phyloP scores from a whole-genome alignment of 345 rosid species.

The Mercurialis annua region DNA sequence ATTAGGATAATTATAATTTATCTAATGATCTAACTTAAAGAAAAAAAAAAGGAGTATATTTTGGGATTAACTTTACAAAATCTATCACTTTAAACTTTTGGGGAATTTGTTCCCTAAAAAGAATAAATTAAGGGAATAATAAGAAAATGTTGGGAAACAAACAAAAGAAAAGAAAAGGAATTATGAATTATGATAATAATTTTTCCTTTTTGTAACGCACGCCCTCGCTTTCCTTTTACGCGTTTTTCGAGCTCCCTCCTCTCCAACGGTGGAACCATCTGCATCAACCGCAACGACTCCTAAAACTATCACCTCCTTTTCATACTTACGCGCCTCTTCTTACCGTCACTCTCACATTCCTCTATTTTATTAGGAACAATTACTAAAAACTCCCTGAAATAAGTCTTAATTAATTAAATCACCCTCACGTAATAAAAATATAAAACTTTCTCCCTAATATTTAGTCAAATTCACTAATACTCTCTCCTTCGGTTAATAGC shows the following conservation, averaged over 20 bases:
- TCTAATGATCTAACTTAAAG: too few relatives aligned
- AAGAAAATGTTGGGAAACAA: not conserved
- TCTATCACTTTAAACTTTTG: slow-evolving; percentile 7
- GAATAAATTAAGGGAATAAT: not conserved
- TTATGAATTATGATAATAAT: too few relatives aligned
- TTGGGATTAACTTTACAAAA: slow-evolving; percentile 26
- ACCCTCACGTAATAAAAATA: too few relatives aligned
- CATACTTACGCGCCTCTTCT: not conserved
- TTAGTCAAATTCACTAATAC: too few relatives aligned
- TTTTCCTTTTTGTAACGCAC: slow-evolving; percentile 57
- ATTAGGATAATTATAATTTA: too few relatives aligned
- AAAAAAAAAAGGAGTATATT: slow-evolving; percentile 9
- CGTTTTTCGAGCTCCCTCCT: slow-evolving; percentile 43
- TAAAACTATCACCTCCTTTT: slow-evolving; percentile 24
- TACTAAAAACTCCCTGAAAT: too few relatives aligned
- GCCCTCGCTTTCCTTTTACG: slow-evolving; percentile 72
- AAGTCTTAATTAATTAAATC: too few relatives aligned
- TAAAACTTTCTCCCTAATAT: too few relatives aligned
- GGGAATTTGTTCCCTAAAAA: not conserved
- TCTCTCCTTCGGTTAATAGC: too few relatives aligned
- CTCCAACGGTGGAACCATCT: too few relatives aligned
- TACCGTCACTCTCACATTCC: not conserved
- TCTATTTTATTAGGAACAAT: not conserved
- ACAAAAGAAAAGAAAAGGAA: not conserved
- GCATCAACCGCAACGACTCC: too few relatives aligned